Percentiles rank a stretch among this genome's conserved stretches.
Evolutionary conservation across 805 yeast genomes (phyloP).

Genomic region (Wickerhamomyces bovis): DNA sequence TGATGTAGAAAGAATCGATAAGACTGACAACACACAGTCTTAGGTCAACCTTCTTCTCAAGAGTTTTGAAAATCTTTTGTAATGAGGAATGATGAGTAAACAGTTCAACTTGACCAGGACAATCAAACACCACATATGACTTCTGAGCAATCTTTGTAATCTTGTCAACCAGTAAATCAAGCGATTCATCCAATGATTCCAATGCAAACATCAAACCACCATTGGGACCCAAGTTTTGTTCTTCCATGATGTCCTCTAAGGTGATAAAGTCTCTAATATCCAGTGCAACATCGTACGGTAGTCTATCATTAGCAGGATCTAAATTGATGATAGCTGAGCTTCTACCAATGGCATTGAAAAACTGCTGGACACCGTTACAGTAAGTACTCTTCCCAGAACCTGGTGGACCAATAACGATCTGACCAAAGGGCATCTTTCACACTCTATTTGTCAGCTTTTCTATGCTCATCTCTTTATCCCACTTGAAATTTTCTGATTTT

Average conservation of each 20-base stretch:
- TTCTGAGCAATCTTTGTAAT: conserved; percentile 51
- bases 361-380: conserved; percentile 88
- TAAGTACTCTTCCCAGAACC: conserved; percentile 97
- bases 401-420: conserved; percentile 95
- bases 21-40: conserved; percentile 81
- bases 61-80: conserved; percentile 53
- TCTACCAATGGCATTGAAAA: conserved; percentile 89
- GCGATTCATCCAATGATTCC: conserved; percentile 53
- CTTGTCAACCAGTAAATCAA: conserved; percentile 53
- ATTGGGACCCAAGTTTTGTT: conserved; percentile 67
- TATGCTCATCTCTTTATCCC: neutral
- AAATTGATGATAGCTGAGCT: conserved; percentile 78
- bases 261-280: conserved; percentile 76
- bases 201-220: conserved; percentile 90
- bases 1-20: conserved; percentile 75
- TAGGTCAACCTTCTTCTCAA: conserved; percentile 60
- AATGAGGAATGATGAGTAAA: conserved; percentile 86
- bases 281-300: conserved; percentile 65
- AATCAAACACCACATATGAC: conserved; percentile 73
- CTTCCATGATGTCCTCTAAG: conserved; percentile 72
- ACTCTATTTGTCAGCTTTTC: neutral
- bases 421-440: conserved; percentile 60
- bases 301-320: conserved; percentile 83
- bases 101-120: conserved; percentile 95
- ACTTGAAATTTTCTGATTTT: neutral